Base-by-base conservation (phyloP, 345 rosid genomes). In the Camelina neglecta region DNA sequence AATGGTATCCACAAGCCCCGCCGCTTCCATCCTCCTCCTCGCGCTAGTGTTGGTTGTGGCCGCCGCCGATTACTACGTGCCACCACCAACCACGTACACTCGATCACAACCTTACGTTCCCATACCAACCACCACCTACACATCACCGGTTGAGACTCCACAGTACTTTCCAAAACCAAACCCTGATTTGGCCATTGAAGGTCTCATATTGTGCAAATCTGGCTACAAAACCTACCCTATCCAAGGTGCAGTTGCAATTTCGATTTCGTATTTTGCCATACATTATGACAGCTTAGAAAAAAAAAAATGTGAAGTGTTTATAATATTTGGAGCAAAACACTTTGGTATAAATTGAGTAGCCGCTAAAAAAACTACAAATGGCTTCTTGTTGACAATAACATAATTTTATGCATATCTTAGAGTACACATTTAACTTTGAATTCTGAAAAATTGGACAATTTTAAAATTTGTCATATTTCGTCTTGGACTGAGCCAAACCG, bases 241-340 rank as follows among this genome's bases (percentile, higher is more conserved):
- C 59, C 68, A 79, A 86, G 88, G 94, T 89, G 72, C 62, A 67
- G 0, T 41, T 31, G 29, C 64, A 73, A 12, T 15, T 60, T 57
- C 39, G 12, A 35, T 49, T 47, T 12, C n/a, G 44, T 57, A 69
- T 44, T 69, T 7, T 31, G 47, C 21, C 13, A 18, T 58, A 33
- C 48, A 45, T 70, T 45, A 58, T 70, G 6, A 68, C 15, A 54
- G 6, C 38, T 31, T 57, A 41, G 39, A 29, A 38, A 18, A 11
- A 2, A 31, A 16, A 33, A 0, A 38, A 60, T 39, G 31, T 39
- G 36, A 60, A 36, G 47, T 33, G 36, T 7, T 5, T 39, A 18
- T 5, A 13, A 15, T 45, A 13, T 36, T 26, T 59, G 9, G 5
- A 20, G 60, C 49, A 36, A 21, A 26, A 3, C 33, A 6, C 10